These are phyloP conservation scores for Scytalidium lignicola DNA, from an alignment of 2,329 filamentous ascomycete genomes.

Conservation along the genomic window DNA sequence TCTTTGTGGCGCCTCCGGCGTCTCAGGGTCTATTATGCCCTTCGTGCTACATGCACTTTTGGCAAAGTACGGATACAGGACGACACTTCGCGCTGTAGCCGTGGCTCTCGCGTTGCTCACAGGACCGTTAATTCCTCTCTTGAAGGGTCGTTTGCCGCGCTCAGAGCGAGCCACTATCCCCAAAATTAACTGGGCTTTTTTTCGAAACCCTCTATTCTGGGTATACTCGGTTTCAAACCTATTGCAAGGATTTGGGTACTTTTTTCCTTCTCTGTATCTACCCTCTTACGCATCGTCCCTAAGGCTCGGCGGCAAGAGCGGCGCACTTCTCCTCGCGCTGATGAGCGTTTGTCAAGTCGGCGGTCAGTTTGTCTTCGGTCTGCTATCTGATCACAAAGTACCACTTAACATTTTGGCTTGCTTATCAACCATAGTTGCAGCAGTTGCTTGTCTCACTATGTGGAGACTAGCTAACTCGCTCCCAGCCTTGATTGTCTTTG, in stretches of 20 bases:
- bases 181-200: constrained; percentile 35
- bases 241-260: constrained; percentile 43
- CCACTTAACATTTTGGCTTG: constrained; percentile 33
- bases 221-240: constrained; percentile 41
- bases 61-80: constrained; percentile 44
- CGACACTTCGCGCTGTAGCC: constrained; percentile 51
- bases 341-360: constrained; percentile 45
- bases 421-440: constrained; percentile 40
- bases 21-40: constrained; percentile 46
- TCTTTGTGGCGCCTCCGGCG: constrained; percentile 39
- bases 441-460: constrained; percentile 41
- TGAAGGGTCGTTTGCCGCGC: constrained; percentile 48
- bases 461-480: constrained; percentile 46
- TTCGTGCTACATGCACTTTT: constrained; percentile 50
- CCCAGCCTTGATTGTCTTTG: constrained; percentile 41
- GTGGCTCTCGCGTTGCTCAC: constrained; percentile 45
- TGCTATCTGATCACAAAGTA: constrained; percentile 41
- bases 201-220: constrained; percentile 40
- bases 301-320: constrained; percentile 27
- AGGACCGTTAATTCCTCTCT: constrained; percentile 48
- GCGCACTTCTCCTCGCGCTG: constrained; percentile 40
- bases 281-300: constrained; percentile 34
- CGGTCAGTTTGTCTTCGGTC: constrained; percentile 45
- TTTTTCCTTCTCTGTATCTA: constrained; percentile 43
- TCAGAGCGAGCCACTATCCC: constrained; percentile 30